Evolutionary conservation across 768 basidiomycete species (phyloP).

Genomic region (Scleroderma bovista): DNA sequence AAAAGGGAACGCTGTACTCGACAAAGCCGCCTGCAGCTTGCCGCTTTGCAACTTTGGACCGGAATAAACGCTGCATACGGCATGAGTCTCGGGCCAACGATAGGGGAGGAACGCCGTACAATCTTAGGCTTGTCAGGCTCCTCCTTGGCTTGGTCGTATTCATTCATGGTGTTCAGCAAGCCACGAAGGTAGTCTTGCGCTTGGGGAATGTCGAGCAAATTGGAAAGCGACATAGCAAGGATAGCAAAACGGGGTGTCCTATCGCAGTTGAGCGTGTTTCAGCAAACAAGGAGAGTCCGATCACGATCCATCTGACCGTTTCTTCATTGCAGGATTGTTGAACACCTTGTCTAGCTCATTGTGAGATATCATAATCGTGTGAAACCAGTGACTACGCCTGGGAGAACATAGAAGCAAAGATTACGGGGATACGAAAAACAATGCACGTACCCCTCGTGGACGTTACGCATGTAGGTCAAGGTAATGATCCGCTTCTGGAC

Average conservation of each 20-base stretch:
- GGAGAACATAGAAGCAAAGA: constrained; percentile 1
- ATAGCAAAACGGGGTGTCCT: constrained; percentile 82
- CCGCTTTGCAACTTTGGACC: constrained; percentile 51
- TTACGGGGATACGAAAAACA: background rate
- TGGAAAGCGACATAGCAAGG: constrained; percentile 82
- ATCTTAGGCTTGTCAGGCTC: constrained; percentile 58
- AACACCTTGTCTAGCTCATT: constrained; percentile 72
- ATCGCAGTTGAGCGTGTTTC: constrained; percentile 5
- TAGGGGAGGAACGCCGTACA: constrained; percentile 32
- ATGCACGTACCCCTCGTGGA: constrained; percentile 74
- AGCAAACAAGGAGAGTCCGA: background rate
- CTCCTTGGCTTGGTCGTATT: constrained; percentile 70
- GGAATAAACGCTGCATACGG: constrained; percentile 48
- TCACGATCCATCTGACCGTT: constrained; percentile 45
- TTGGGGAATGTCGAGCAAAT: constrained; percentile 73
- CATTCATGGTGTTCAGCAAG: constrained; percentile 62
- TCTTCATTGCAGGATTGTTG: constrained; percentile 70
- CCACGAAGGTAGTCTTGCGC: constrained; percentile 77
- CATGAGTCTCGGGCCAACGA: constrained; percentile 7
- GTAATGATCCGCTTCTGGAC: constrained; percentile 83
- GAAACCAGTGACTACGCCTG: constrained; percentile 83
- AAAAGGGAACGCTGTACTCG: constrained; percentile 57
- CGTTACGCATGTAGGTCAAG: constrained; percentile 77
- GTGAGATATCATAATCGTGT: constrained; percentile 76
- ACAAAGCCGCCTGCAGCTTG: constrained; percentile 44